Evolutionary conservation across 768 basidiomycete genomes (phyloP).

Genomic region (Pleurotus citrinopileatus): DNA sequence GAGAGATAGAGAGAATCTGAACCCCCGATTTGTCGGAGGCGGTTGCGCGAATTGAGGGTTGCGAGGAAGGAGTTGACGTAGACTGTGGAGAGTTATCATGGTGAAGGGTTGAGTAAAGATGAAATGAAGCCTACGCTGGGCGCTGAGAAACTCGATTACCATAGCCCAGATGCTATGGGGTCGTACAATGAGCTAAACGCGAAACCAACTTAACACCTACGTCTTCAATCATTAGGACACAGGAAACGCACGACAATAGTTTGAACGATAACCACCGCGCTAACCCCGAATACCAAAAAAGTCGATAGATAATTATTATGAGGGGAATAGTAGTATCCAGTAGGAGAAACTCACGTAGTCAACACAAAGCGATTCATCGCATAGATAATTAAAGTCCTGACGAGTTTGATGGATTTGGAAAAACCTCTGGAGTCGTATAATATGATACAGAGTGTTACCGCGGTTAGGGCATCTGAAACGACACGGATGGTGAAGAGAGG

Average conservation of each 20-base stretch:
- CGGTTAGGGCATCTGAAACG: not conserved
- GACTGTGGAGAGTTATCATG: not conserved
- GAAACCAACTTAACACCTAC: not conserved
- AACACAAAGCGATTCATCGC: not conserved
- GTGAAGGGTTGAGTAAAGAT: not conserved
- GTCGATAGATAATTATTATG: not conserved
- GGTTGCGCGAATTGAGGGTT: not conserved
- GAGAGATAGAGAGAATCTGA: not conserved
- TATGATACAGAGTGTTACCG: not conserved
- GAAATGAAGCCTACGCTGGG: not conserved
- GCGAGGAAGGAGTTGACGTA: constrained; percentile 4
- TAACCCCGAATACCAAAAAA: not conserved
- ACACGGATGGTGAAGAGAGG: not conserved
- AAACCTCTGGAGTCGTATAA: not conserved
- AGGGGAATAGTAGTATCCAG: not conserved
- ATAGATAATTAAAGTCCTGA: not conserved
- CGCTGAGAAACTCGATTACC: not conserved
- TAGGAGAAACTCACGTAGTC: not conserved
- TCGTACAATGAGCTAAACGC: not conserved
- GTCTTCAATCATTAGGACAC: too few species aligned
- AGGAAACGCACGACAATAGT: not conserved
- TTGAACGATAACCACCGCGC: not conserved
- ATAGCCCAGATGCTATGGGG: constrained; percentile 1
- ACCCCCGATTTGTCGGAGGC: not conserved
- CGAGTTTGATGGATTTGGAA: not conserved